phyloP scores from a whole-genome alignment of 345 rosid species.

The Carallia pectinifolia region DNA sequence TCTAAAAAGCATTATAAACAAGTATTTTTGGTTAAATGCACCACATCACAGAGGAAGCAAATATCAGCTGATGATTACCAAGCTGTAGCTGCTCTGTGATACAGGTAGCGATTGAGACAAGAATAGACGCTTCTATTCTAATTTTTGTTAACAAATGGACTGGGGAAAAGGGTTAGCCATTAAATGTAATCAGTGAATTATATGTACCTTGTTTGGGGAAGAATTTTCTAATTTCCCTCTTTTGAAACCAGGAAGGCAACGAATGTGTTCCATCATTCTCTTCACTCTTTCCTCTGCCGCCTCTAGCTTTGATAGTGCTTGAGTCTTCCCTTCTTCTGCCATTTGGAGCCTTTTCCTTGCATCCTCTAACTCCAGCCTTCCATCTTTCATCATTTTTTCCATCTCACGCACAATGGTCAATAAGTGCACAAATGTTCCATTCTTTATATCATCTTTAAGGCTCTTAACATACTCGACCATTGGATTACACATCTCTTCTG shows the following conservation, averaged over 20 bases:
- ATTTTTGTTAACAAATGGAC: not conserved
- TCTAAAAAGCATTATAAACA: no score
- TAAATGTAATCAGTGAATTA: not conserved
- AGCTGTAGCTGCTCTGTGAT: no score
- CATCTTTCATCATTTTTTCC: conserved; percentile 41
- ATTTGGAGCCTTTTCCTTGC: conserved; percentile 40
- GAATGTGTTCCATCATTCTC: conserved; percentile 32
- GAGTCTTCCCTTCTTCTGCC: conserved; percentile 46
- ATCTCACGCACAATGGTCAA: conserved; percentile 45
- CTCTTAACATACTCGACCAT: conserved; percentile 50
- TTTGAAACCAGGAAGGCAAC: conserved; percentile 23
- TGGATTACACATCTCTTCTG: conserved; percentile 50
- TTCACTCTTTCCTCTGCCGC: conserved; percentile 39
- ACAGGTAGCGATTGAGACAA: not conserved
- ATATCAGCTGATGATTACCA: no score
- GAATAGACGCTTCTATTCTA: not conserved
- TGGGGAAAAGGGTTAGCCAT: not conserved
- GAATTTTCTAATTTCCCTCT: conserved; percentile 13
- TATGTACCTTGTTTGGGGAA: conserved; percentile 5
- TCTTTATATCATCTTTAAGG: conserved; percentile 45
- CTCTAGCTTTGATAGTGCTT: conserved; percentile 43
- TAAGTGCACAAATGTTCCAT: conserved; percentile 42
- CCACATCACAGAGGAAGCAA: no score
- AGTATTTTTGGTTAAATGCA: no score
- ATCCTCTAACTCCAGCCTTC: conserved; percentile 45